Percentiles rank a stretch among this genome's conserved stretches.
phyloP scores from a whole-genome alignment of 2,329 filamentous ascomycete genomes.

The Mariannaea sp. region DNA sequence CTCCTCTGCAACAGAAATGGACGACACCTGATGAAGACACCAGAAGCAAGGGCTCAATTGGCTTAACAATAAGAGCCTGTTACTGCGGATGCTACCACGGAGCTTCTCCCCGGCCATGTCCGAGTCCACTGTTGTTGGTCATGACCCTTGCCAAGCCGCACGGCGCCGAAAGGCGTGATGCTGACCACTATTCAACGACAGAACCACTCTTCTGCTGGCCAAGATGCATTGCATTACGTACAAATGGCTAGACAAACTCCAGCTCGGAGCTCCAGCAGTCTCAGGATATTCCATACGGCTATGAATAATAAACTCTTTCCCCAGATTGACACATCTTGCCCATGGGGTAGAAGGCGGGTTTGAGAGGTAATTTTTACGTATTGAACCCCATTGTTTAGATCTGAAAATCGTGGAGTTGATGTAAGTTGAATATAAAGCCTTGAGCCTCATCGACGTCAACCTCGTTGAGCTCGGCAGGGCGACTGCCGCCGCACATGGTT shows the following conservation, averaged over 20 bases:
- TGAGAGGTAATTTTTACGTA: conserved; percentile 35
- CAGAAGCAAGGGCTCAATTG: conserved; percentile 17
- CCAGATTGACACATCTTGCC: conserved; percentile 32
- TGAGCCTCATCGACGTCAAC: conserved; percentile 12
- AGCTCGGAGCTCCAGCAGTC: conserved; percentile 19
- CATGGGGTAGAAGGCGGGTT: conserved; percentile 32
- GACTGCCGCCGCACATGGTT: conserved; percentile 24
- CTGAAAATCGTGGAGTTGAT: conserved; percentile 27
- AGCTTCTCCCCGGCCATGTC: conserved; percentile 31
- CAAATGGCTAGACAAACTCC: conserved; percentile 28
- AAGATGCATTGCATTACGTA: conserved; percentile 33
- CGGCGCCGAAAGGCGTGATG: conserved; percentile 18
- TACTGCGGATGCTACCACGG: conserved; percentile 25
- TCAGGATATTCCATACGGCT: conserved; percentile 13
- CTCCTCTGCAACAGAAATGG: too few species aligned
- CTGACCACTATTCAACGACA: conserved; percentile 23
- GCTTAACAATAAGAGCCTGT: conserved; percentile 14
- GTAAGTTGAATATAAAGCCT: conserved; percentile 16
- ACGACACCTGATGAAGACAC: too few species aligned
- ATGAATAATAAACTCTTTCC: conserved; percentile 31
- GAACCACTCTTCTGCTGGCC: conserved; percentile 20
- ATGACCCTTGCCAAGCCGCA: conserved; percentile 18
- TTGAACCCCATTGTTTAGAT: conserved; percentile 27
- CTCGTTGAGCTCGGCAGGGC: conserved; percentile 18
- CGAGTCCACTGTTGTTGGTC: conserved; percentile 24